Evolutionary conservation across 1,284 basidiomycete species (phyloP).

Genomic region (Somion occarium): DNA sequence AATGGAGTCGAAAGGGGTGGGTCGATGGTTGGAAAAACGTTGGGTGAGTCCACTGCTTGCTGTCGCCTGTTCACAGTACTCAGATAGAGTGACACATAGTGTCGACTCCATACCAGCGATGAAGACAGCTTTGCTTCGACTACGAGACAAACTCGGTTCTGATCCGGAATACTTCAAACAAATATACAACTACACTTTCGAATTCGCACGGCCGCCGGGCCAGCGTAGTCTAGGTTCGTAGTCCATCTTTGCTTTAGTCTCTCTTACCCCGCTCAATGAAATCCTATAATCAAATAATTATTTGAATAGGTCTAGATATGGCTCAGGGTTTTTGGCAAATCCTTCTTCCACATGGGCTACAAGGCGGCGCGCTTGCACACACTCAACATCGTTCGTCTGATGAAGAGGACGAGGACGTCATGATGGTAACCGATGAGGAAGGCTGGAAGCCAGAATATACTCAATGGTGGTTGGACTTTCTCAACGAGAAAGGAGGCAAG

Average conservation of each 20-base stretch:
- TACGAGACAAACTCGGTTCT: conserved; percentile 61
- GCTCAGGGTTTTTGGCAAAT: conserved; percentile 85
- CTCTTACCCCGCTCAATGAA: too few species aligned
- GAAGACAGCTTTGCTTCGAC: conserved; percentile 50
- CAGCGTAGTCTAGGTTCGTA: conserved; percentile 63
- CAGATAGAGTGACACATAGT: conserved; percentile 31
- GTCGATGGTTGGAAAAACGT: conserved; percentile 75
- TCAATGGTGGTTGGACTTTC: conserved; percentile 82
- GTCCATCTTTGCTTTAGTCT: not conserved
- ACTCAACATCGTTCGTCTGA: conserved; percentile 25
- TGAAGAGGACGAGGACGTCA: conserved; percentile 39
- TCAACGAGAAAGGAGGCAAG: conserved; percentile 66
- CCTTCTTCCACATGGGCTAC: conserved; percentile 76
- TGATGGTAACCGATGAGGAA: conserved; percentile 33
- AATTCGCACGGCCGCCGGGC: conserved; percentile 77
- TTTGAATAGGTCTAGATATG: conserved; percentile 57
- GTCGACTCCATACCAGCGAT: conserved; percentile 72
- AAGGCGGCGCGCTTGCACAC: conserved; percentile 63
- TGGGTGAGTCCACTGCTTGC: conserved; percentile 39
- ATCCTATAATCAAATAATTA: too few species aligned
- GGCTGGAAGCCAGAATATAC: conserved; percentile 70
- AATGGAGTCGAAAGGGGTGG: conserved; percentile 77
- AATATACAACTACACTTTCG: conserved; percentile 89
- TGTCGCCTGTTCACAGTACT: conserved; percentile 2
- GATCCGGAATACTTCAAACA: conserved; percentile 78